Percentiles rank a stretch among this genome's conserved stretches.
phyloP scores from a whole-genome alignment of 345 rosid genomes.

The Arabidopsis suecica region DNA sequence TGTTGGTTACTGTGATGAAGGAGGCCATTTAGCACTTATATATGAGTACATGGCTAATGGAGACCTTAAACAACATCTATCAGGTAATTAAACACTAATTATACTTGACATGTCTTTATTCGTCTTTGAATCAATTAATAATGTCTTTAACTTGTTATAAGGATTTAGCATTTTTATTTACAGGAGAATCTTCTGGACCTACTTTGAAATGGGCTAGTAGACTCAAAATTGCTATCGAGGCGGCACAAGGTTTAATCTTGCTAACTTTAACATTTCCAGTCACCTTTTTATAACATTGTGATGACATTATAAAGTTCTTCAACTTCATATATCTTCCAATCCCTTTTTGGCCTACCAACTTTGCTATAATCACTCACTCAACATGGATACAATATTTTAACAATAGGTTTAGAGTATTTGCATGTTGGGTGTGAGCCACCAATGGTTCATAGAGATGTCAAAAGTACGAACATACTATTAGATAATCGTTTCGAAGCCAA shows the following conservation, averaged over 20 bases:
- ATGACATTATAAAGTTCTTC: neutral
- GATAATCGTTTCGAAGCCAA: constrained; percentile 51
- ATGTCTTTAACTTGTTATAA: neutral
- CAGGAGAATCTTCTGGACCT: constrained; percentile 25
- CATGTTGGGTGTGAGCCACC: constrained; percentile 58
- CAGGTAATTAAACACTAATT: constrained; percentile 24
- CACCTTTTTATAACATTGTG: neutral
- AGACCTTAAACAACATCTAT: constrained; percentile 40
- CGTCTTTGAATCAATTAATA: neutral
- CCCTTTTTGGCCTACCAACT: neutral
- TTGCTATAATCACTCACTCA: neutral
- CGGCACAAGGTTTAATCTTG: constrained; percentile 29
- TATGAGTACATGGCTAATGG: constrained; percentile 55
- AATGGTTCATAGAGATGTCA: constrained; percentile 55
- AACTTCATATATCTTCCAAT: neutral
- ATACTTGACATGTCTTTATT: neutral
- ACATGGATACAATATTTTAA: neutral
- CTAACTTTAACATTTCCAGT: neutral
- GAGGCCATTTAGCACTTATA: constrained; percentile 44
- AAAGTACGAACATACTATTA: constrained; percentile 52
- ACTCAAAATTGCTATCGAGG: constrained; percentile 33
- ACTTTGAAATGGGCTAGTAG: constrained; percentile 38
- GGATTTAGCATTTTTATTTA: constrained; percentile 13
- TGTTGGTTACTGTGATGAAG: constrained; percentile 53
- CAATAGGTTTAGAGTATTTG: constrained; percentile 50